A percentile compares a stretch with the other conserved stretches of the same genome.
These are phyloP conservation scores for Cutaneotrichosporon sp. DNA, from an alignment of 1,284 basidiomycete species.

Conservation along the genomic window DNA sequence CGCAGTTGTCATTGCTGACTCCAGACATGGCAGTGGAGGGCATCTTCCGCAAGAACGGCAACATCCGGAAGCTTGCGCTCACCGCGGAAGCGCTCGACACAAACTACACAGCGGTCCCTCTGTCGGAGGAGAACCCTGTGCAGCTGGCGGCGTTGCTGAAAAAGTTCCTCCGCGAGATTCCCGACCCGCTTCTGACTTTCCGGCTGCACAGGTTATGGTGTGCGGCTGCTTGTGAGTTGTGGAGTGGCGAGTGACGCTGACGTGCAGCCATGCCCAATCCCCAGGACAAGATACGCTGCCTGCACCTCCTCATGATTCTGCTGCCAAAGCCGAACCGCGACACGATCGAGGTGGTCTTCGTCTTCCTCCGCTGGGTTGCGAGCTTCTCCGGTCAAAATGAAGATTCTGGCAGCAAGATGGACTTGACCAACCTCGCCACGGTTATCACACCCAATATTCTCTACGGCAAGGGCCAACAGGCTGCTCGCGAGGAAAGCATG, in stretches of 20 bases:
- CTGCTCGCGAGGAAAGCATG: constrained; percentile 90
- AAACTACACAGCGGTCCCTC: constrained; percentile 82
- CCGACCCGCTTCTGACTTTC: constrained; percentile 93
- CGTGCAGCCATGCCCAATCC: constrained; percentile 68
- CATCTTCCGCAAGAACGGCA: constrained; percentile 98
- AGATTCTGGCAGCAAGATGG: constrained; percentile 98
- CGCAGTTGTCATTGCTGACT: neutral
- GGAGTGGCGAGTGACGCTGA: neutral
- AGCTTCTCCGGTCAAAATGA: constrained; percentile 99
- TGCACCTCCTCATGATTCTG: constrained; percentile 83
- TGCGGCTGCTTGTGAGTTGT: constrained; percentile 72
- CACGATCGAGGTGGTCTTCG: constrained; percentile 95
- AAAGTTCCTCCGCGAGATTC: constrained; percentile 93
- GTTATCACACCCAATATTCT: constrained; percentile 97
- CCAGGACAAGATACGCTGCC: constrained; percentile 73
- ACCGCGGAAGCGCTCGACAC: constrained; percentile 90
- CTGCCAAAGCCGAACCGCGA: constrained; percentile 92
- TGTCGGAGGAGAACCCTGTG: constrained; percentile 92
- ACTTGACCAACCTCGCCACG: constrained; percentile 92
- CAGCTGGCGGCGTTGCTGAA: constrained; percentile 95
- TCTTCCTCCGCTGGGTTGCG: constrained; percentile 99
- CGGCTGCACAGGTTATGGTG: constrained; percentile 87
- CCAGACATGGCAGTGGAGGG: constrained; percentile 97
- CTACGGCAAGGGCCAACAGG: constrained; percentile 77
- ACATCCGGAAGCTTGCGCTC: constrained; percentile 88